A percentile compares a stretch with the other conserved stretches of the same genome.
These are phyloP conservation scores for Coniella lustricola DNA, from an alignment of 2,329 filamentous ascomycete genomes.

Conservation along the genomic window DNA sequence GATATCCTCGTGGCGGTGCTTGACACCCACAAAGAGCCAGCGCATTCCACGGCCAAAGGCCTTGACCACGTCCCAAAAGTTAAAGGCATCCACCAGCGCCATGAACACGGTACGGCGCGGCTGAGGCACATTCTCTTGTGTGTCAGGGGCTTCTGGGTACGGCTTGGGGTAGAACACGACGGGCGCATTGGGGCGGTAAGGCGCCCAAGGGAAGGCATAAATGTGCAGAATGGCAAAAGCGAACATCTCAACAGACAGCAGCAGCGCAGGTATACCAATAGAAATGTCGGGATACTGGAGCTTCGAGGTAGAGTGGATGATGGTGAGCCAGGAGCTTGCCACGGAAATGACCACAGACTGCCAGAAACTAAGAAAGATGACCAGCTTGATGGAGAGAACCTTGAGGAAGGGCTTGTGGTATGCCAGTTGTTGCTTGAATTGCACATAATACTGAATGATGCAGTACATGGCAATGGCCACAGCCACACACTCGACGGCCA, in stretches of 20 bases:
- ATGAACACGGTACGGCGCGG: conserved; percentile 57
- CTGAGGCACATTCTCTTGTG: conserved; percentile 36
- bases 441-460: conserved; percentile 78
- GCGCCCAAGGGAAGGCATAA: conserved; percentile 73
- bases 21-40: conserved; percentile 73
- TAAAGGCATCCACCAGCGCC: conserved; percentile 66
- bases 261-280: conserved; percentile 69
- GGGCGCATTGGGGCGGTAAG: conserved; percentile 49
- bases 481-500: conserved; percentile 62
- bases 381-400: conserved; percentile 78
- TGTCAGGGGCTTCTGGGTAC: conserved; percentile 32
- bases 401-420: conserved; percentile 71
- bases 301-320: conserved; percentile 52
- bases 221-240: conserved; percentile 71
- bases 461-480: conserved; percentile 85
- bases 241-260: conserved; percentile 81
- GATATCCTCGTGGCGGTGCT: conserved; percentile 46
- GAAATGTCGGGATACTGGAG: conserved; percentile 70
- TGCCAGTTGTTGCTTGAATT: conserved; percentile 61
- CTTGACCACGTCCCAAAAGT: conserved; percentile 77
- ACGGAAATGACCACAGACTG: conserved; percentile 52
- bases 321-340: conserved; percentile 47
- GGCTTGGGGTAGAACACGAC: conserved; percentile 40
- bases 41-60: conserved; percentile 68
- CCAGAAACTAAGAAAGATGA: conserved; percentile 90